Evolutionary conservation across 371 early-diverging fungal genomes (phyloP), one percentile per base, ranked within the genome.

Genomic region (Mucor racemosus): DNA sequence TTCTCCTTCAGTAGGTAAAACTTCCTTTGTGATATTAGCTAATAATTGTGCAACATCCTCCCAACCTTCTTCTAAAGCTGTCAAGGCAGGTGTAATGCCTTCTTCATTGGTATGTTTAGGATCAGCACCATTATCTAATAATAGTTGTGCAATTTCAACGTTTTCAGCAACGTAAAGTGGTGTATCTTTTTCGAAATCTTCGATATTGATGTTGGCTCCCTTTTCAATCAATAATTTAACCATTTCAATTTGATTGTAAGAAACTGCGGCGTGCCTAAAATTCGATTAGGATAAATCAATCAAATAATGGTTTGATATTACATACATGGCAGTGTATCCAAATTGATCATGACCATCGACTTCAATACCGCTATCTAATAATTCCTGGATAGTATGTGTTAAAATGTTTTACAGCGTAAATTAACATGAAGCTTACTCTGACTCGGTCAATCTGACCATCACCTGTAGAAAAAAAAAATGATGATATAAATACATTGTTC

Each of bases 81-180:
- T 70, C 8, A 48, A 36, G 9, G 79, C 80, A 33, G 83, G 69
- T 40, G 87, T 79, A 14, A 83, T 65, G 3, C 89, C 93, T 54
- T 92, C 91, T 26, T 74, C 68, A 66, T 95, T 94, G 35, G 66
- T 62, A 58, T 72, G 77, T 5, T 74, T 76, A 9, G 91, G 81
- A 70, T 94, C 87, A 1, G 95, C 94, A 5, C 94, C 94, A 55
- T 81, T 74, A 46, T 89, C 85, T 34, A 95, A 55, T 48, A 97
- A 75, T 59, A 88, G 65, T 59, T 86, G 63, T 34, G 93, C 95
- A 62, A 90, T 87, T n/a, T 84, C 89, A 4, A 84, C 83, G 44
- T 89, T 86, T 65, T 95, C 95, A 60, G 88, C 88, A n/a, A 90
- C 87, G 69, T 90, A 94, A 39, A 97, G 79, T 11, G 95, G 94